Base-by-base conservation (phyloP, 2,329 filamentous ascomycete species). In the Trichoderma guizhouense region DNA sequence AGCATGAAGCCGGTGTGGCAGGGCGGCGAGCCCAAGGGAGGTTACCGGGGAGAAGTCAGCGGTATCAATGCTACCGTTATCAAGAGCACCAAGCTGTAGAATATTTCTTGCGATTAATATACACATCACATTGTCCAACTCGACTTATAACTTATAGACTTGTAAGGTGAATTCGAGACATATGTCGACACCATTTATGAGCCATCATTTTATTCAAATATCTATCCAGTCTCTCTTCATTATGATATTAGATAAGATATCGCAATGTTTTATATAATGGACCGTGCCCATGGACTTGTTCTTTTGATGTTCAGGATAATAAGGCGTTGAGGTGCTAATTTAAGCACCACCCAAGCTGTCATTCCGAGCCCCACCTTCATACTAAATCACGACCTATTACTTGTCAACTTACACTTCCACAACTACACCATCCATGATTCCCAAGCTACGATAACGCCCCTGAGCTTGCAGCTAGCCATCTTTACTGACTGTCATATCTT, bases 21-120 rank as follows among this genome's bases (percentile, higher is more conserved):
- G 82, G 93, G 93, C 76, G 93, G 93, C 73, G 91, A 97, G 84
- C 90, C 93, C 76, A 89, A 89, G 79, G 92, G 94, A 78, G 92
- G 94, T 69, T 99, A 99, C 84, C 89, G 89, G 75, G 96, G 96
- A 84, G 96, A 98, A 82, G 84, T 92, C 84, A 96, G 95, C 55
- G 96, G 96, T 90, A 97, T 99, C 84, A 98, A 98, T 87, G 93
- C 91, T 77, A 92, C 93, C 24, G 83, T 99, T 82, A 90, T 98
- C 78, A 97, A 96, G 90, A 97, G 94, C 87, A 88, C 93, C 79
- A 98, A 96, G 86, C 85, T 99, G 83, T 95, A 90, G 79, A 90
- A 79, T 51, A 62, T n/a, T 21, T 28, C 21, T 21, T 26, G 34
- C 53, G 68, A 58, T 64, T 65, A 60, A 61, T 69, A 61, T 28